phyloP scores from a whole-genome alignment of 2,329 filamentous ascomycete genomes.

The Chaetomium strumarium region DNA sequence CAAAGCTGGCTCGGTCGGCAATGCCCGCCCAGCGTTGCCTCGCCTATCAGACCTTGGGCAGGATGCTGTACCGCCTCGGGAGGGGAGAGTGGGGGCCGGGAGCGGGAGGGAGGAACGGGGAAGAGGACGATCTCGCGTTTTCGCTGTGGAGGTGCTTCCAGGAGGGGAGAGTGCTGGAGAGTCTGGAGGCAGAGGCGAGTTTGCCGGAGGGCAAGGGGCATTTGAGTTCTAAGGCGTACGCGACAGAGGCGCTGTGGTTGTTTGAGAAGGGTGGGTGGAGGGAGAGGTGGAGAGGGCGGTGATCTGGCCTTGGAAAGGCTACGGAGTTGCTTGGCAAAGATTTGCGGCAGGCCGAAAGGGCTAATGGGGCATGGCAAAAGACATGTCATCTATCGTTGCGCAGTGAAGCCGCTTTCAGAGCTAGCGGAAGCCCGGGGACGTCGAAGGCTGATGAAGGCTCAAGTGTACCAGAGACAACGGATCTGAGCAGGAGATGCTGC shows the following conservation, averaged over 20 bases:
- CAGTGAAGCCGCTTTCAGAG: neutral
- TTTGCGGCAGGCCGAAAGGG: neutral
- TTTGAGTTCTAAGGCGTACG: constrained; percentile 75
- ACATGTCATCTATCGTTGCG: neutral
- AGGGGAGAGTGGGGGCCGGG: constrained; percentile 64
- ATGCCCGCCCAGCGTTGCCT: constrained; percentile 85
- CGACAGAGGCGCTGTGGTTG: constrained; percentile 84
- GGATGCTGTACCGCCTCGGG: constrained; percentile 78
- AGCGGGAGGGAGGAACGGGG: constrained; percentile 43
- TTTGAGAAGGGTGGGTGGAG: constrained; percentile 68
- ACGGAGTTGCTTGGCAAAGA: neutral
- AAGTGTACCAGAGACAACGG: neutral
- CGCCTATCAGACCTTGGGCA: constrained; percentile 83
- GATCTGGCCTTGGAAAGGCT: neutral
- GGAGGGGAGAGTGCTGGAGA: constrained; percentile 69
- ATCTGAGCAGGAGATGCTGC: neutral
- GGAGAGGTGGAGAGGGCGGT: constrained; percentile 51
- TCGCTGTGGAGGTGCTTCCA: constrained; percentile 80
- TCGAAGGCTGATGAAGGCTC: neutral
- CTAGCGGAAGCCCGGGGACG: neutral
- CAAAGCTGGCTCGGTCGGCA: constrained; percentile 70
- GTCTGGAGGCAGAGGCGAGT: constrained; percentile 68
- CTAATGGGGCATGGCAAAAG: neutral
- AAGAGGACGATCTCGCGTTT: constrained; percentile 57
- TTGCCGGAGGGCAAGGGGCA: constrained; percentile 61